Evolutionary conservation across 1,284 basidiomycete species (phyloP), one percentile per base, ranked within the genome.

Genomic region (Cryptococcus sp.): DNA sequence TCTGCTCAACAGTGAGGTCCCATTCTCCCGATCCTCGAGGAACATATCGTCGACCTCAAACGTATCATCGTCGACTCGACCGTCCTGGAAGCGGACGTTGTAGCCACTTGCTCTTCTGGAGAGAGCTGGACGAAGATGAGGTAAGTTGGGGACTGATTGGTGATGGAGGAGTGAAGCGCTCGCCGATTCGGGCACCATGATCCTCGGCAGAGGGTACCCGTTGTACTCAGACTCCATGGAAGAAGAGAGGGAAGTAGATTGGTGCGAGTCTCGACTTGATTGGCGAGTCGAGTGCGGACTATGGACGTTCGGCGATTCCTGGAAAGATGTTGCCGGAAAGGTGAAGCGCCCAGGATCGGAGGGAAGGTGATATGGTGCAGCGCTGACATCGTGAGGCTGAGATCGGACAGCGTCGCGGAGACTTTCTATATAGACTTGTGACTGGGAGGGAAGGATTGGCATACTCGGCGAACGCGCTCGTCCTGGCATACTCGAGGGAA

Each of bases 1-100:
- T 27, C 50, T 51, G 31, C 58, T 53, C 49, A 56, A 38, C 49
- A 46, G 6, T 23, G 39, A 45, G 8, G 42, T 11, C 22, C 42
- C n/a, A 22, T 45, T n/a, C 42, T n/a, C 42, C n/a, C 42, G 8
- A 13, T 45, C 22, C 42, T 22, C 42, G n/a, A 45, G 42, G 42
- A 45, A 3, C 42, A n/a, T 22, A n/a, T n/a, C 42, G 42, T 45
- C 42, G 22, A 4, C 42, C 22, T 45, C 42, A n/a, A 15, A 8
- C 5, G 42, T n/a, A n/a, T 45, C 42, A n/a, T 45, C 42, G n/a
- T 45, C 42, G 13, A 8, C n/a, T 5, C 42, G 42, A 13, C 5
- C 42, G 8, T 45, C 42, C 42, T 45, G n/a, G 16, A 45, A 45
- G 42, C 42, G 42, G 42, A 45, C 42, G 22, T 22, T 45, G 42